phyloP scores from a whole-genome alignment of 768 basidiomycete species.

The Leucocoprinus sp. region DNA sequence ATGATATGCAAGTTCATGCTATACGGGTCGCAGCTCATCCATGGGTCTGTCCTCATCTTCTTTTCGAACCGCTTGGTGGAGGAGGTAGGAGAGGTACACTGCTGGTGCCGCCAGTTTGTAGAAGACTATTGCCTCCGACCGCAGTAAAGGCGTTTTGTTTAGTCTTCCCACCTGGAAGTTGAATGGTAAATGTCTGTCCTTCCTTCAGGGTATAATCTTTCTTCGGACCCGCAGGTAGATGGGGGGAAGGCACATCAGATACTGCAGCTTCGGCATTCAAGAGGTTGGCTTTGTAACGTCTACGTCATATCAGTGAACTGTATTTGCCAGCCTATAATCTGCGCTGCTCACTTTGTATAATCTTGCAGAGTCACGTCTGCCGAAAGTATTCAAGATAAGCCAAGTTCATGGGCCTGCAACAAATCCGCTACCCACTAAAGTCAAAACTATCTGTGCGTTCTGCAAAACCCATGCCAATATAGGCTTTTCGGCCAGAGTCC shows the following conservation, averaged over 20 bases:
- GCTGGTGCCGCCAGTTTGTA: conserved; percentile 22
- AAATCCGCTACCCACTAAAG: conserved; percentile 55
- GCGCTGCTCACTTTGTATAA: conserved; percentile 58
- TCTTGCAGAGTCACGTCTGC: conserved; percentile 81
- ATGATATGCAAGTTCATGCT: not conserved
- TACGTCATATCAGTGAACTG: conserved; percentile 19
- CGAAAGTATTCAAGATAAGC: not conserved
- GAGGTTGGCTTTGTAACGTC: conserved; percentile 57
- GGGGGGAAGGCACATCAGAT: conserved; percentile 46
- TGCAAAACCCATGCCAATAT: conserved; percentile 89
- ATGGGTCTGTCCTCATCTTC: conserved; percentile 21
- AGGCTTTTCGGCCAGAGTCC: conserved; percentile 80
- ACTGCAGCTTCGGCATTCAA: conserved; percentile 43
- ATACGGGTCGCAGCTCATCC: not conserved
- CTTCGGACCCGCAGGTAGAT: conserved; percentile 71
- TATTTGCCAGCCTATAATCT: not conserved
- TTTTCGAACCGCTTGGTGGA: conserved; percentile 62
- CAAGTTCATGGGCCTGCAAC: not conserved
- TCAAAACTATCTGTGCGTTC: conserved; percentile 88
- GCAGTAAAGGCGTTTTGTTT: conserved; percentile 30
- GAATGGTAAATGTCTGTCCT: conserved; percentile 89
- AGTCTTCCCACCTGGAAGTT: conserved; percentile 73
- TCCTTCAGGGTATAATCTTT: conserved; percentile 93
- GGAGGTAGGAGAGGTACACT: conserved; percentile 72
- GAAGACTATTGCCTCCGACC: conserved; percentile 16